Evolutionary conservation across 225 moss, liverwort and hornwort genomes (phyloP), one percentile per base, ranked within the genome.

Genomic region (Sphagnum tenellum): DNA sequence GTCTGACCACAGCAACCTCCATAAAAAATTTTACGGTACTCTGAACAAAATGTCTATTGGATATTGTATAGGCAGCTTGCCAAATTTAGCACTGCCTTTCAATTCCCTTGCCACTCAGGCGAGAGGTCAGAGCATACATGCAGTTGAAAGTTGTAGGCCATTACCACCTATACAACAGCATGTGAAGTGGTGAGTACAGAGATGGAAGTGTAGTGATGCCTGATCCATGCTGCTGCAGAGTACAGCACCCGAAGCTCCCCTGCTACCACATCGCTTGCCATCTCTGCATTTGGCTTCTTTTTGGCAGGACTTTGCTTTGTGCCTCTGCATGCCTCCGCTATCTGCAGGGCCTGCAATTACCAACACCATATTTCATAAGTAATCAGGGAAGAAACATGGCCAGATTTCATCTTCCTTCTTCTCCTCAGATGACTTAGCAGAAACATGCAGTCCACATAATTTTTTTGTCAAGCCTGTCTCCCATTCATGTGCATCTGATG

Each of bases 171-270:
- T 29, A 29, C 29, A 29, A 29, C 29, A 29, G 29, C 29, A 1
- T 29, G 29, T 29, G 29, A 29, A 29, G 29, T 29, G 29, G 65
- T 75, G 47, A 74, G 70, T 55, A 76, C 77, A 59, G 84, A 82
- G 52, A 74, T 76, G 7, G 75, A 77, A 45, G 67, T 82, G 55
- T 56, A 75, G 65, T 90, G 93, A 64, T 90, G 88, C 74, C 77
- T 78, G 59, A 94, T 75, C 94, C 94, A 94, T 58, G 77, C 74
- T 68, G 84, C 83, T 9, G 87, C 94, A 49, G 94, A 91, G 48
- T 71, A 83, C 60, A 94, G 74, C 58, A 94, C 87, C 55, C 94
- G 89, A 74, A 94, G 76, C 82, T 94, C 94, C 48, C 94, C 89
- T 64, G 69, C 72, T 57, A 88, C 76, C 47, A 89, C 90, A 62